Conservation (phyloP, 1,284 basidiomycete species). For the Athelia psychrophila region DNA sequence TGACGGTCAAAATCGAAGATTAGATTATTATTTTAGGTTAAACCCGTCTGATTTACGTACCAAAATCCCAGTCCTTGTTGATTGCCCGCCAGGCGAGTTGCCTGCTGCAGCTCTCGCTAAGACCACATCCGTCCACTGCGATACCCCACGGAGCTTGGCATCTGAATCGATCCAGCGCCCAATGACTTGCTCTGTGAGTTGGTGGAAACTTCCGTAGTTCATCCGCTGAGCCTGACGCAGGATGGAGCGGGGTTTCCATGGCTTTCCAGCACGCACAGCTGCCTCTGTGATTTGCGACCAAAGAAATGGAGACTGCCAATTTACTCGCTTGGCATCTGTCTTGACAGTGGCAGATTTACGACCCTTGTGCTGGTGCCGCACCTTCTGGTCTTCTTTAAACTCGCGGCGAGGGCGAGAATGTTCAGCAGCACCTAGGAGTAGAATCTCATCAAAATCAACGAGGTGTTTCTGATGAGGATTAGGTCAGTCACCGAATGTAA, state of each 20-base stretch:
- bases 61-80: not conserved
- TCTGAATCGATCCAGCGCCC: not conserved
- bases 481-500: not conserved
- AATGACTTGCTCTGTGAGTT: not conserved
- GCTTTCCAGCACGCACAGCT: not conserved
- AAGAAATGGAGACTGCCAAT: conserved; percentile 1
- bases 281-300: not conserved
- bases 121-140: not conserved
- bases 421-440: not conserved
- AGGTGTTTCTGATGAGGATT: conserved; percentile 2
- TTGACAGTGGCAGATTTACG: not conserved
- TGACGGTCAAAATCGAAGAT: not conserved
- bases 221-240: not conserved
- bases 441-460: not conserved
- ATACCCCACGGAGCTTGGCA: not conserved
- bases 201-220: not conserved
- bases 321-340: not conserved
- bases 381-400: not conserved
- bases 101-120: not conserved
- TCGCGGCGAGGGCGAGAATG: not conserved
- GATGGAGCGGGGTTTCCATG: not conserved
- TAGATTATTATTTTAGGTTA: not conserved
- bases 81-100: not conserved
- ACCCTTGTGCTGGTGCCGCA: not conserved
- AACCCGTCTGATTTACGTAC: not conserved